Evolutionary conservation across 805 yeast species (phyloP).

Genomic region (Starmerella floricola): DNA sequence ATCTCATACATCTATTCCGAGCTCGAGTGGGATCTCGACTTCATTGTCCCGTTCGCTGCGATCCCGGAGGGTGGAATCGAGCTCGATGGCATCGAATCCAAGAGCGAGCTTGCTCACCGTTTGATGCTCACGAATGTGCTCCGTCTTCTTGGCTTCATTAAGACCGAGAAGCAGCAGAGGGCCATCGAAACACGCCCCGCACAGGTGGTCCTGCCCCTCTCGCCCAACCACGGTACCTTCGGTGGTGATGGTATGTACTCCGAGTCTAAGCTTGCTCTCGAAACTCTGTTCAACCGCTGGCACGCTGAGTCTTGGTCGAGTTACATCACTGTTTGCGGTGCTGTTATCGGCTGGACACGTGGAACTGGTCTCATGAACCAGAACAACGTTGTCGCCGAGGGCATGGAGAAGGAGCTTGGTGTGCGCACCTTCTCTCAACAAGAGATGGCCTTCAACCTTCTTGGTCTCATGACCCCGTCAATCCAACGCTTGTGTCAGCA

Average conservation of each 20-base stretch:
- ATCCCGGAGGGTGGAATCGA: conserved; percentile 98
- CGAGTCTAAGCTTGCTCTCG: conserved; percentile 89
- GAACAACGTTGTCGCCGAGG: conserved; percentile 95
- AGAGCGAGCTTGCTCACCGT: conserved; percentile 95
- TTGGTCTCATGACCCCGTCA: conserved; percentile 84
- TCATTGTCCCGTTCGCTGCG: conserved; percentile 94
- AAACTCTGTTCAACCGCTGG: conserved; percentile 98
- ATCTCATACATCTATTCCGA: conserved; percentile 73
- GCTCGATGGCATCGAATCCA: conserved; percentile 81
- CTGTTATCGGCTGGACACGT: conserved; percentile 99
- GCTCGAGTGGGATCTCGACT: conserved; percentile 96
- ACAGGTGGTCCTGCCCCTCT: conserved; percentile 88
- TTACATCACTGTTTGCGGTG: conserved; percentile 94
- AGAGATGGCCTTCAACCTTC: conserved; percentile 97
- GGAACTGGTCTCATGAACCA: conserved; percentile 99
- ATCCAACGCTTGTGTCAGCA: conserved; percentile 79
- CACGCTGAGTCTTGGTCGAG: conserved; percentile 92
- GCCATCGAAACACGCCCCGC: conserved; percentile 94
- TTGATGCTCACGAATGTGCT: conserved; percentile 93
- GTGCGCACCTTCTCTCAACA: conserved; percentile 97
- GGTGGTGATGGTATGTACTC: conserved; percentile 98
- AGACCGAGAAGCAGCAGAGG: conserved; percentile 63
- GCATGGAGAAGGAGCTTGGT: conserved; percentile 77
- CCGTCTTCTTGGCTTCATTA: conserved; percentile 83
- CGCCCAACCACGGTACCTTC: conserved; percentile 98